Evolutionary conservation across 257 asterid genomes (phyloP).

Genomic region (Craterostigma plantagineum): DNA sequence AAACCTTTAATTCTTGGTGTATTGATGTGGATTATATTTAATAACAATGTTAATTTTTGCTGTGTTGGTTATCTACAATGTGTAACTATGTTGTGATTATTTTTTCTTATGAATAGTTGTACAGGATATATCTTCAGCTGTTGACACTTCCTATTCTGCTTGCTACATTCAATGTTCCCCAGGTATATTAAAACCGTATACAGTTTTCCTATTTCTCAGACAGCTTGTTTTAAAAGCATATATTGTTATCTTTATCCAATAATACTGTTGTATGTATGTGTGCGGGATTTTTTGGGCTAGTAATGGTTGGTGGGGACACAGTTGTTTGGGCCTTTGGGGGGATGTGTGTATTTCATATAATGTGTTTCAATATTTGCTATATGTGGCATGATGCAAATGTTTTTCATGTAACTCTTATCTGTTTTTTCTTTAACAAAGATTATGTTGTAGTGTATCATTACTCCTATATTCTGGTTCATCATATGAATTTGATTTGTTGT

Average conservation of each 20-base stretch:
- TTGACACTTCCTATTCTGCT: conserved; percentile 50
- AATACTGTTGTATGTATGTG: too few relatives aligned
- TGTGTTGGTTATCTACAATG: conserved; percentile 4
- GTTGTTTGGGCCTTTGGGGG: too few relatives aligned
- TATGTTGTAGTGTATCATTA: too few relatives aligned
- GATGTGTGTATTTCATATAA: too few relatives aligned
- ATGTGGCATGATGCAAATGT: conserved; percentile 5
- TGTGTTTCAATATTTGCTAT: too few relatives aligned
- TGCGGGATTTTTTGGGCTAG: too few relatives aligned
- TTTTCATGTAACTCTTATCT: conserved; percentile 5
- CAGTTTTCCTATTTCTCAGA: neutral
- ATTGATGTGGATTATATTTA: neutral
- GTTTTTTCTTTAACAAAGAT: conserved; percentile 1
- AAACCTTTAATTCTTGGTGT: conserved; percentile 2
- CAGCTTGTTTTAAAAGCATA: too few relatives aligned
- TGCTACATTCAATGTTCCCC: conserved; percentile 47
- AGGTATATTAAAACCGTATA: conserved; percentile 27
- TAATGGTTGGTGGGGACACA: too few relatives aligned
- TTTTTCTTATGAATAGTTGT: conserved; percentile 26
- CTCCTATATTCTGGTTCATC: too few relatives aligned
- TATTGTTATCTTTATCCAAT: too few relatives aligned
- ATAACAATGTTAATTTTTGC: neutral
- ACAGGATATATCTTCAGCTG: conserved; percentile 45
- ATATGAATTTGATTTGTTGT: conserved; percentile 7
- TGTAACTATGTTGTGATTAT: conserved; percentile 9